Evolutionary conservation across 1,139 yeast species (phyloP), one percentile per base, ranked within the genome.

Genomic region (Yamadazyma triangularis): DNA sequence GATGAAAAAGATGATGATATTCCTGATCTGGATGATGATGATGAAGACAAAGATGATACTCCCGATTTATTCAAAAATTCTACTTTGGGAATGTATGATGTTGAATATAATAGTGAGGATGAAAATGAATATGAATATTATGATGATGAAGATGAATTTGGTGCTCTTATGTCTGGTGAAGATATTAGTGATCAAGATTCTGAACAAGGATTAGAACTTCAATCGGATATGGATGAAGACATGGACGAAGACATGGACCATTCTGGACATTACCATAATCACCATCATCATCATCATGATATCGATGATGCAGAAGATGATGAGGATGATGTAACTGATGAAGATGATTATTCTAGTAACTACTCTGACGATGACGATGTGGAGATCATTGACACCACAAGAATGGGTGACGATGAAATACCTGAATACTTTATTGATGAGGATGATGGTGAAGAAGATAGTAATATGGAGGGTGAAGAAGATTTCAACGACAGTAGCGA

Each of bases 11-110:
- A 70, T 11, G 44, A 42, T 12, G 47, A 40, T 6, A 26, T 42
- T 8, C 45, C 45, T 2, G 43, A 36, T 13, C 29, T 35, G 26
- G 82, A 72, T n/a, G n/a, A n/a, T n/a, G 82, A 72, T 30, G 72
- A 70, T 10, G 93, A 80, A 26, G 86, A 77, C 21, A 67, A 76
- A 29, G 93, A 84, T 29, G 94, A 85, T 33, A 75, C 88, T 0
- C 89, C 95, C 0, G 94, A 88, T 51, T 65, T 89, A 48, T 80
- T 88, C 56, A 69, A 82, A 31, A 87, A 89, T 51, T 88, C 96
- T 0, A 86, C 96, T 0, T 66, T 89, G 31, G 96, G 96, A 2
- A 88, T 89, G 95, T 89, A 84, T 51, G 96, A 89, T 46, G 79
- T 85, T 30, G 94, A 84, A 32, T 71, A 77, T 24, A 87, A 80